Percentiles rank a stretch among this genome's conserved stretches.
Conservation (phyloP, 1,284 basidiomycete species). For the Leccinum insolens region DNA sequence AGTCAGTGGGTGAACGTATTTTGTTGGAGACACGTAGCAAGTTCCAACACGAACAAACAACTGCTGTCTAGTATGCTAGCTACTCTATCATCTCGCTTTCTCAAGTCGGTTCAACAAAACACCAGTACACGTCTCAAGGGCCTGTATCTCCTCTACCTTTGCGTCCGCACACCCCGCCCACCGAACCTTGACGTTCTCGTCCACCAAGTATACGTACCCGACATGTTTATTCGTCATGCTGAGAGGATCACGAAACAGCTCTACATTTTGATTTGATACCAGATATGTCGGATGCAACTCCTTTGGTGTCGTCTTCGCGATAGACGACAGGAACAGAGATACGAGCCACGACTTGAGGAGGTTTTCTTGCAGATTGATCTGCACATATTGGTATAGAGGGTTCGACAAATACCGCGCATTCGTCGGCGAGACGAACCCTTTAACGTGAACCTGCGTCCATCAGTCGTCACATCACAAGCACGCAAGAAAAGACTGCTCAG, state of each 20-base stretch:
- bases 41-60: conserved; percentile 38
- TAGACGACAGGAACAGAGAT: conserved; percentile 75
- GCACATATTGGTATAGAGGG: conserved; percentile 78
- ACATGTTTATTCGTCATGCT: conserved; percentile 91
- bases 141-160: conserved; percentile 69
- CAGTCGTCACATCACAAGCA: conserved; percentile 8
- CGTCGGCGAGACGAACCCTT: conserved; percentile 72
- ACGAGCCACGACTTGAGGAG: conserved; percentile 88
- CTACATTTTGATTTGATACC: conserved; percentile 79
- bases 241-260: conserved; percentile 79
- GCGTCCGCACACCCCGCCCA: conserved; percentile 95
- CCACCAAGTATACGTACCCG: conserved; percentile 93
- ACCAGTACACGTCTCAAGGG: conserved; percentile 74
- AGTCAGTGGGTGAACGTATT: neutral
- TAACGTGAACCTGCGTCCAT: conserved; percentile 71
- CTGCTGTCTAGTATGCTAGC: conserved; percentile 1
- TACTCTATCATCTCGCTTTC: conserved; percentile 18
- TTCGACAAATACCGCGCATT: conserved; percentile 63
- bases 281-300: conserved; percentile 79
- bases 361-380: conserved; percentile 93
- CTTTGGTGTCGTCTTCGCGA: conserved; percentile 68
- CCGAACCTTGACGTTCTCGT: conserved; percentile 81
- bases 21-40: conserved; percentile 37
- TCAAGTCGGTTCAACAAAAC: conserved; percentile 69
- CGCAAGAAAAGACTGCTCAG: conserved; percentile 15